Evolutionary conservation across 2,329 filamentous ascomycete genomes (phyloP).

Genomic region (Fusarium siculi): DNA sequence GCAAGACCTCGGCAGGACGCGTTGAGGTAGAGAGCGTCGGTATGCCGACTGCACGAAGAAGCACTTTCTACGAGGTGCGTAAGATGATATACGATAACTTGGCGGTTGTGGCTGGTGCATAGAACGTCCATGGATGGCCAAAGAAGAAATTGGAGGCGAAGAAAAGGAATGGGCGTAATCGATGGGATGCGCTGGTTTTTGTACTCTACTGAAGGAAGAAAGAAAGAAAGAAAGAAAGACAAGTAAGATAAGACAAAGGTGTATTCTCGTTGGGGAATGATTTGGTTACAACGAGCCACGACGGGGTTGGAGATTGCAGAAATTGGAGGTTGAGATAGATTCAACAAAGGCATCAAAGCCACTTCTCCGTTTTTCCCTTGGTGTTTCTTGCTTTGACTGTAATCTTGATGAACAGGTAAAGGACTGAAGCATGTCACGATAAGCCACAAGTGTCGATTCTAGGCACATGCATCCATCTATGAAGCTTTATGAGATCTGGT

Average conservation of each 20-base stretch:
- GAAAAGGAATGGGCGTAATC: constrained; percentile 10
- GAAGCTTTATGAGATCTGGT: not conserved
- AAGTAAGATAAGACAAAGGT: constrained; percentile 12
- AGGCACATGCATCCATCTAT: not conserved
- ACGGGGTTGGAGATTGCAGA: not conserved
- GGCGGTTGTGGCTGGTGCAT: constrained; percentile 85
- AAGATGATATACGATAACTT: constrained; percentile 92
- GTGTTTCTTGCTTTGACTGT: not conserved
- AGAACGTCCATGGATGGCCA: not conserved
- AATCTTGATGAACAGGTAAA: not conserved
- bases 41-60: constrained; percentile 52
- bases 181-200: constrained; percentile 27
- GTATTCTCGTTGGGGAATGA: constrained; percentile 15
- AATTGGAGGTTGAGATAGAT: constrained; percentile 11
- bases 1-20: constrained; percentile 86
- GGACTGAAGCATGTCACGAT: not conserved
- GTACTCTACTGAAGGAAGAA: constrained; percentile 5
- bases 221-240: not conserved
- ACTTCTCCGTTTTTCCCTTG: not conserved
- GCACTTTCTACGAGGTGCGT: constrained; percentile 88
- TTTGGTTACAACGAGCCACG: constrained; percentile 14
- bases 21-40: constrained; percentile 88
- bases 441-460: not conserved
- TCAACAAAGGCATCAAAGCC: constrained; percentile 5
- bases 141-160: not conserved